phyloP scores from a whole-genome alignment of 345 rosid genomes.

The Lenwebbia sp. region DNA sequence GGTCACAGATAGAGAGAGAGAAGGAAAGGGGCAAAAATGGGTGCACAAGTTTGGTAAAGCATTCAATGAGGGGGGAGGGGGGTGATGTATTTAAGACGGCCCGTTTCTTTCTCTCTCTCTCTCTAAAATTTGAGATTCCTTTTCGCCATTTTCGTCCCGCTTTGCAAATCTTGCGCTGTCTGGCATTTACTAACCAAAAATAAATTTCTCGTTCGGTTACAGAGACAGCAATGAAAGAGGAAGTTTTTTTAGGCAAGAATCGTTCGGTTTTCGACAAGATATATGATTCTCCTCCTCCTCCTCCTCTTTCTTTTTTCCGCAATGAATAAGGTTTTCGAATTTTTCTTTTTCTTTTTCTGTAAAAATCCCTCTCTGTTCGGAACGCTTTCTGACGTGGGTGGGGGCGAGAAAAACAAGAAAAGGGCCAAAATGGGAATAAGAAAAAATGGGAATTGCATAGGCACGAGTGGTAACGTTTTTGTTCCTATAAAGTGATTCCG shows the following conservation, averaged over 20 bases:
- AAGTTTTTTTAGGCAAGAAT: background rate
- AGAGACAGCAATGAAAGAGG: background rate
- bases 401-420: background rate
- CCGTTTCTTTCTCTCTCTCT: background rate
- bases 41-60: background rate
- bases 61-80: background rate
- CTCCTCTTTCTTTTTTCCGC: background rate
- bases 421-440: background rate
- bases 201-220: background rate
- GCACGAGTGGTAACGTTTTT: too few species aligned
- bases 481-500: too few species aligned
- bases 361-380: background rate
- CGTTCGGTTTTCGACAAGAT: background rate
- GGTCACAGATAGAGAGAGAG: background rate
- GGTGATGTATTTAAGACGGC: background rate
- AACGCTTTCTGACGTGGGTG: background rate
- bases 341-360: accelerated
- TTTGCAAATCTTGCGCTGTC: background rate
- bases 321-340: background rate
- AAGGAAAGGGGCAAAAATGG: background rate
- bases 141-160: background rate
- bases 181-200: background rate
- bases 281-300: background rate
- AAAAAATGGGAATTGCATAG: background rate
- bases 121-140: background rate